phyloP scores from a whole-genome alignment of 2,329 filamentous ascomycete genomes.

The Pseudogymnoascus sp. region DNA sequence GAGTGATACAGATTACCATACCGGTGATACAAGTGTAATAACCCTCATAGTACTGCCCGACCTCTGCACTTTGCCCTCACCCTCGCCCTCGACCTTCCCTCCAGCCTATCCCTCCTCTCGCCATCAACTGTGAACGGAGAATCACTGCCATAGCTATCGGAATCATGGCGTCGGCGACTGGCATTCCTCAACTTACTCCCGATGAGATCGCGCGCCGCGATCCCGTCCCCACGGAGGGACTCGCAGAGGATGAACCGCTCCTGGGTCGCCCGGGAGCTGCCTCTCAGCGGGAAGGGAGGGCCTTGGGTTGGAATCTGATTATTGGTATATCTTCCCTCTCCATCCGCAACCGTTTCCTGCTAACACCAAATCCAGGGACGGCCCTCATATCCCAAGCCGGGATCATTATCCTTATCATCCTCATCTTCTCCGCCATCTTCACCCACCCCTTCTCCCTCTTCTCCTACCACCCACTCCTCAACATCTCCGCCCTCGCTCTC shows the following conservation, averaged over 20 bases:
- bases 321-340: background rate
- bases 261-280: slow-evolving; percentile 66
- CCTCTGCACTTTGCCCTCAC: background rate
- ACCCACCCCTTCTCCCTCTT: slow-evolving; percentile 66
- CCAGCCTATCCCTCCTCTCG: background rate
- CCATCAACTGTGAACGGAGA: slow-evolving; percentile 13
- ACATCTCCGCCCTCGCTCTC: slow-evolving; percentile 60
- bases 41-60: background rate
- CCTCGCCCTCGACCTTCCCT: background rate
- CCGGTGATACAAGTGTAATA: background rate
- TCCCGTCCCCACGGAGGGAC: slow-evolving; percentile 27
- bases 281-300: slow-evolving; percentile 55
- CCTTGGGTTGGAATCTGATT: slow-evolving; percentile 60
- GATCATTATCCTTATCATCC: slow-evolving; percentile 62
- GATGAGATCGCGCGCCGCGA: slow-evolving; percentile 24
- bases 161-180: slow-evolving; percentile 61
- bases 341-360: slow-evolving; percentile 9
- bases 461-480: slow-evolving; percentile 74
- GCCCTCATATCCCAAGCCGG: slow-evolving; percentile 74
- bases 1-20: background rate
- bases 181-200: slow-evolving; percentile 48
- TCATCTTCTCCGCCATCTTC: slow-evolving; percentile 74
- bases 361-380: slow-evolving; percentile 51
- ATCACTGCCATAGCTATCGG: slow-evolving; percentile 10
- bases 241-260: slow-evolving; percentile 58